Evolutionary conservation across 257 asterid species (phyloP), one percentile per base, ranked within the genome.

Genomic region (Ballota nigra): DNA sequence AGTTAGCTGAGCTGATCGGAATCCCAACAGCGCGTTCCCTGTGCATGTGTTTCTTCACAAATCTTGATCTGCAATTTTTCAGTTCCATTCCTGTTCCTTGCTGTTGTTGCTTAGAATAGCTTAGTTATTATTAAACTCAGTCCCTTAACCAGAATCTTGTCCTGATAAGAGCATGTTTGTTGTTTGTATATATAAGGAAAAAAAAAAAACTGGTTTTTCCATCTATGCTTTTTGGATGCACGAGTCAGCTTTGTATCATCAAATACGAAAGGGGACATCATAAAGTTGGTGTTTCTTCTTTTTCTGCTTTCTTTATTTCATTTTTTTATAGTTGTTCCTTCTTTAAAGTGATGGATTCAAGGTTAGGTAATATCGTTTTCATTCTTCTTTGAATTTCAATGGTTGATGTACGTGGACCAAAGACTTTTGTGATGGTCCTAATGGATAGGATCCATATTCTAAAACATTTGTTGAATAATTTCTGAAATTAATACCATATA

Each of bases 1-100:
- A 74, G 45, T 66, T 70, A 12, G 61, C 36, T n/a, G 84, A 79
- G 62, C 43, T 79, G 53, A 84, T 63, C 11, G 81, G 83, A 51
- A 81, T 67, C 59, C 83, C 80, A 68, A 71, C 38, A 15, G 70
- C 77, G 47, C 68, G 83, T 60, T 70, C 75, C 6, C 28, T 36
- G 16, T 69, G 55, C 81, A 77, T 12, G 28, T 33, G 41, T 19
- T 66, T 74, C 68, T 60, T 70, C 41, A 61, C 70, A 68, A 63
- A 18, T 22, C 55, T 73, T 24, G 82, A 62, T 62, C 72, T 70
- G 28, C 49, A 71, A 31, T 72, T 15, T n/a, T 76, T 16, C 29
- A 53, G 77, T 43, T 75, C 66, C 83, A 78, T 82, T 53, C 29
- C 16, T 12, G 57, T 52, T 52, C 18, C 65, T 47, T 47, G 55